A percentile compares a stretch with the other conserved stretches of the same genome.
Evolutionary conservation across 1,284 basidiomycete species (phyloP).

Genomic region (Pyrrhoderma noxium): DNA sequence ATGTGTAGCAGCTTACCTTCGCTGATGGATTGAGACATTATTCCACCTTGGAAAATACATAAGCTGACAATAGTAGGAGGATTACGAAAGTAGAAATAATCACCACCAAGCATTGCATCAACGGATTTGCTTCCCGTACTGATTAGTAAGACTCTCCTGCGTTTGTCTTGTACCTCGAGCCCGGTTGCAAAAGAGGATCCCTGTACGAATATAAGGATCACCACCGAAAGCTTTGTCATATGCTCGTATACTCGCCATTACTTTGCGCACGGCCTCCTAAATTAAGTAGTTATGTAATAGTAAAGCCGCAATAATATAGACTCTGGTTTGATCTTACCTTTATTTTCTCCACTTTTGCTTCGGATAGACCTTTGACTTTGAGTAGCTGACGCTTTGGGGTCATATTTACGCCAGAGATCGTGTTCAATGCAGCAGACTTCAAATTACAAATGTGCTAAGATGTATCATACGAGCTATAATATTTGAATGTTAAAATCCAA

Average conservation of each 20-base stretch:
- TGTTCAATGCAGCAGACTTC: constrained; percentile 69
- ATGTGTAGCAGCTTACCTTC: constrained; percentile 52
- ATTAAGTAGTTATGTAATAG: constrained; percentile 2
- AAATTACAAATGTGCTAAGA: no score
- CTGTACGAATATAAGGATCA: constrained; percentile 31
- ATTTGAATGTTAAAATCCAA: background rate
- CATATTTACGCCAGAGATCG: constrained; percentile 77
- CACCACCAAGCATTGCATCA: constrained; percentile 81
- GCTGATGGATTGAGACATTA: constrained; percentile 86
- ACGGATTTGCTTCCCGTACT: constrained; percentile 90
- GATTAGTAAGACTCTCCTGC: constrained; percentile 71
- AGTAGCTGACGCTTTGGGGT: constrained; percentile 80
- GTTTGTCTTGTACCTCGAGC: constrained; percentile 79
- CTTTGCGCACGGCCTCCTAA: constrained; percentile 84
- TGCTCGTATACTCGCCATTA: constrained; percentile 45
- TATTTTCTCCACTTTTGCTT: constrained; percentile 93
- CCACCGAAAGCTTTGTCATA: constrained; percentile 12
- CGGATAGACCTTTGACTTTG: constrained; percentile 90
- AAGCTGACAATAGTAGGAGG: background rate
- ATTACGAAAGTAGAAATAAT: constrained; percentile 19
- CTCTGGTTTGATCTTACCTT: constrained; percentile 45
- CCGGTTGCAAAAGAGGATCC: constrained; percentile 86
- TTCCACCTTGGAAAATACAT: constrained; percentile 47
- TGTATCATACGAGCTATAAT: no score
- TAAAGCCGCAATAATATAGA: constrained; percentile 1